Evolutionary conservation across 2,329 filamentous ascomycete species (phyloP), one percentile per base, ranked within the genome.

Genomic region (Blastomyces silverae): DNA sequence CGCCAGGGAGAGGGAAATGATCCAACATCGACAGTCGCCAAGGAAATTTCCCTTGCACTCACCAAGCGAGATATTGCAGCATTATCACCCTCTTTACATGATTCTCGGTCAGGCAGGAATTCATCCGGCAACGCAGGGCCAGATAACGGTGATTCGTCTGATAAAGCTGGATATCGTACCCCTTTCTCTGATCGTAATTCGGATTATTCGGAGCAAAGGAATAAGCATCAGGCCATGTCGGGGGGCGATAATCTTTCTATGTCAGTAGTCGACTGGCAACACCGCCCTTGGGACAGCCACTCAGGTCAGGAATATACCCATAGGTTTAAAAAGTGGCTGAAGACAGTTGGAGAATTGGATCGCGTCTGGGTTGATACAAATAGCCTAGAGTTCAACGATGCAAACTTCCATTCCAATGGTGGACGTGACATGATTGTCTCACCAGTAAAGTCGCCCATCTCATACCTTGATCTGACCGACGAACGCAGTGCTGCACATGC

Each of bases 381-480:
- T 20, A 73, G 74, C 52, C 31, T 66, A 31, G 59, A 71, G 7
- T 78, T 76, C 61, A 76, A 73, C 55, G 69, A 76, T 52, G 73
- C 74, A 6, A 72, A 71, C 2, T 69, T 71, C 1, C 71, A 73
- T 65, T 65, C 74, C 0, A 72, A 77, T 64, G 72, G 75, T 7
- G 55, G 67, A 6, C 64, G 34, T 28, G 66, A 69, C 4, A 67
- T 76, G 63, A 70, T 70, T 62, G 61, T 73, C 13, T 64, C 68
- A 10, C 57, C 70, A 42, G 4, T 25, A 37, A 65, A 68, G 2
- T 70, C 73, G 31, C 67, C 73, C 25, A 42, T 67, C 46, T 68
- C 69, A 10, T 64, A 59, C 15, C 66, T 75, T 34, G 75, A 79
- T 62, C 64, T 64, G 3, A 61, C 62, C 4, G 66, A 70, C 46